Conservation (phyloP, 2,329 filamentous ascomycete species). For the Fusarium miscanthi region DNA sequence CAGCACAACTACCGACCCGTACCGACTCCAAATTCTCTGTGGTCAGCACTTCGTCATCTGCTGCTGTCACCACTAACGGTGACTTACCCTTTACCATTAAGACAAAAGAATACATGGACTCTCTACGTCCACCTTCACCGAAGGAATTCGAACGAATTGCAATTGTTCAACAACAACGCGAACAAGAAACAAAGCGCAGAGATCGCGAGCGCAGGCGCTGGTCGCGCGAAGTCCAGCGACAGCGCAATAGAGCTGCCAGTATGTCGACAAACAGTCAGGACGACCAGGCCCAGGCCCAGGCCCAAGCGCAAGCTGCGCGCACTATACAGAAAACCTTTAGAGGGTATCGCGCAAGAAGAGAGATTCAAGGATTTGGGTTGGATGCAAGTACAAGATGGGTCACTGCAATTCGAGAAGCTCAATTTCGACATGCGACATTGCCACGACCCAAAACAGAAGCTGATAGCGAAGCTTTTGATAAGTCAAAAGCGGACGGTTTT, state of each 20-base stretch:
- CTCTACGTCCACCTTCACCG: constrained; percentile 59
- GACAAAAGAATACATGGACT: constrained; percentile 61
- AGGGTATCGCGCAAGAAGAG: constrained; percentile 78
- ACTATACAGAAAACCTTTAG: constrained; percentile 79
- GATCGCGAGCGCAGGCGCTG: constrained; percentile 52
- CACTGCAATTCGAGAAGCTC: constrained; percentile 70
- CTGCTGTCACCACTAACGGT: neutral
- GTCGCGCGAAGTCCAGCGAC: constrained; percentile 48
- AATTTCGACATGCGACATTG: constrained; percentile 62
- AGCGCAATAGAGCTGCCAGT: constrained; percentile 29
- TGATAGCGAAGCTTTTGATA: constrained; percentile 8
- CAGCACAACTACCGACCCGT: constrained; percentile 1
- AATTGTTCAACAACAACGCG: constrained; percentile 59
- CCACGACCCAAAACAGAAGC: constrained; percentile 52
- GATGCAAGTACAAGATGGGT: constrained; percentile 78
- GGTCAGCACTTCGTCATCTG: constrained; percentile 32
- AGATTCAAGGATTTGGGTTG: constrained; percentile 75
- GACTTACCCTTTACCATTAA: constrained; percentile 35
- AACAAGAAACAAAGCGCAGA: constrained; percentile 57
- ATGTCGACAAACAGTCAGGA: constrained; percentile 23
- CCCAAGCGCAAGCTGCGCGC: constrained; percentile 62
- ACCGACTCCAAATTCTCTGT: constrained; percentile 29
- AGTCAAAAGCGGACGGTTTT: constrained; percentile 15
- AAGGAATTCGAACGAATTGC: constrained; percentile 62
- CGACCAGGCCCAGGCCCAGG: constrained; percentile 51